Base-by-base conservation (phyloP, 306 rosid genomes). In the Ziziphus jujuba region DNA sequence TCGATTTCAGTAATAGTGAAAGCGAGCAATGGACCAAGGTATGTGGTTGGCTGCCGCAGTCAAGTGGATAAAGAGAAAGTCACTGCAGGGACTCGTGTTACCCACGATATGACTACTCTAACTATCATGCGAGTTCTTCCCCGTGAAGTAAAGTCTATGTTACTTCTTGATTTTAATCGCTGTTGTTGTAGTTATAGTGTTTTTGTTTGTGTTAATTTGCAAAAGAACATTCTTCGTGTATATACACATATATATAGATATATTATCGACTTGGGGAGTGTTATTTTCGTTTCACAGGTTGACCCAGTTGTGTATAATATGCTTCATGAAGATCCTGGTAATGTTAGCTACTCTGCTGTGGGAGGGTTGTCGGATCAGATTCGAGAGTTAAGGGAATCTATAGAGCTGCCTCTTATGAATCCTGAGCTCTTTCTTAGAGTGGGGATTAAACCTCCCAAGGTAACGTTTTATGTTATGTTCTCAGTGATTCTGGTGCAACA, bases 401-500 rank as follows among this genome's bases (percentile, higher is more conserved):
- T 93, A 58, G 99, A 93, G 74, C 75, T 93, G 55, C 99, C 99
- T 64, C 87, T 93, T 59, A 93, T 86, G 97, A 93, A 93, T 69
- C 99, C 99, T 34, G 99, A 93, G 81, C 95, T 93, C 68, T 93
- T 93, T 68, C 38, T 88, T 62, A 84, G 99, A 65, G 99, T 93
- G 77, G 99, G 99, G 60, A 88, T 93, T 75, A 93, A 93, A 72
- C 99, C 99, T 34, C 99, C 99, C 12, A 93, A 93, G 97, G 99
- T 90, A 28, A 16, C 54, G 62, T 44, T 38, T 31, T 38, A 38
- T 36, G 36, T 56, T 54, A 10, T 45, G 16, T 20, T 31, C 51
- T 23, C 5, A 21, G 21, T 22, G 31, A n/a, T 28, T 50, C 17
- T 19, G 1, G 9, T 6, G 50, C 9, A 9, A 45, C 16, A 45